Evolutionary conservation across 352 stramenopile genomes (phyloP).

Genomic region (Achlya hypogyna): DNA sequence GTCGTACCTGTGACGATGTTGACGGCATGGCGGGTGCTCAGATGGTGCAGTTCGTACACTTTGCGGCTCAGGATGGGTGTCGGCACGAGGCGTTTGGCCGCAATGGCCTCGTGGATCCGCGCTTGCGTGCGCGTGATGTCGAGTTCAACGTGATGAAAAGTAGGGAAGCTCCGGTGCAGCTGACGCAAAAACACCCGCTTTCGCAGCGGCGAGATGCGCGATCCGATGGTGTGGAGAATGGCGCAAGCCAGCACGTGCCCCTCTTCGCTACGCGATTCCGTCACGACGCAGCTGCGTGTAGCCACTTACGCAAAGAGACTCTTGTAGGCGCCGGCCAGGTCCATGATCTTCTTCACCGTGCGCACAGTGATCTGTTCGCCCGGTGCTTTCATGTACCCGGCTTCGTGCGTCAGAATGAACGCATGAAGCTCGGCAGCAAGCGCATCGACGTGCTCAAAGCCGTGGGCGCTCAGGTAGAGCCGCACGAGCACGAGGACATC

Average conservation of each 20-base stretch:
- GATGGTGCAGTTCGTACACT: conserved; percentile 46
- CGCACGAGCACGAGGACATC: neutral
- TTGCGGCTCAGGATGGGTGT: conserved; percentile 41
- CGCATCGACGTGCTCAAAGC: neutral
- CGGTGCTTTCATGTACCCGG: neutral
- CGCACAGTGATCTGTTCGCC: neutral
- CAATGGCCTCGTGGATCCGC: conserved; percentile 26
- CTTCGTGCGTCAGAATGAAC: conserved; percentile 1
- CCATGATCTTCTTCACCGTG: conserved; percentile 10
- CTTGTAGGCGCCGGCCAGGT: neutral
- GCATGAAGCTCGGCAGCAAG: neutral
- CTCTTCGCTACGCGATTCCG: conserved; percentile 7
- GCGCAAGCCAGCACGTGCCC: conserved; percentile 6
- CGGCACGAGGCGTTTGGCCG: conserved; percentile 21
- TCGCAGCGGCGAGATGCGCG: neutral
- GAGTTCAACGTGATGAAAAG: conserved; percentile 9
- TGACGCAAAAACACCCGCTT: neutral
- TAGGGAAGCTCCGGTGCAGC: neutral
- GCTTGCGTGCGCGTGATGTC: conserved; percentile 27
- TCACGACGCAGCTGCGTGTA: neutral
- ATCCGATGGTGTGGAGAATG: conserved; percentile 4
- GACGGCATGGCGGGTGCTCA: conserved; percentile 30
- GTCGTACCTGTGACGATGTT: conserved; percentile 25
- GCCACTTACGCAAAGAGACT: neutral
- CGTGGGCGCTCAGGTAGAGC: neutral